A percentile compares a stretch with the other conserved stretches of the same genome.
Conservation (phyloP, 345 rosid species). For the Lepidium aucheri region DNA sequence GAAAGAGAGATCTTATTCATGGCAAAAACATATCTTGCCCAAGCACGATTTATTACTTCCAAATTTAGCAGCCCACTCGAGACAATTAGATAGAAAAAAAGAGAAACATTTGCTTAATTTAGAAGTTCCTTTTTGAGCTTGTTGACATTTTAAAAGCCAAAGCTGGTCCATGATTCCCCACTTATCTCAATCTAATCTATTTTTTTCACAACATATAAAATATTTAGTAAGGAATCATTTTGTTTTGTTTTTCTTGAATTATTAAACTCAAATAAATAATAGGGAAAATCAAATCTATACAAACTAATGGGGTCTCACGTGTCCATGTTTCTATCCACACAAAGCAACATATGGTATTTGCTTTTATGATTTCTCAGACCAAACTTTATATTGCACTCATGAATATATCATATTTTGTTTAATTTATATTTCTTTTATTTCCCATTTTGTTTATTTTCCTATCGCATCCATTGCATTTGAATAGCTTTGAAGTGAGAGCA, state of each 20-base stretch:
- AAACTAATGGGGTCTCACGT: slow-evolving; percentile 23
- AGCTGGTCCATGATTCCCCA: slow-evolving; percentile 30
- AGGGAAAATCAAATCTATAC: not conserved
- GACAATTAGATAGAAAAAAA: not conserved
- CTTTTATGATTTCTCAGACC: not conserved
- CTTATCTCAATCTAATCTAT: slow-evolving; percentile 1
- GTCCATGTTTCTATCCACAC: slow-evolving; percentile 18
- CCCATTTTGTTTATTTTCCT: not conserved
- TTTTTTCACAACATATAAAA: not conserved
- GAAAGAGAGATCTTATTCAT: slow-evolving; percentile 3
- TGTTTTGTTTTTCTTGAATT: not conserved
- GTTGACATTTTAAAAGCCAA: slow-evolving; percentile 28
- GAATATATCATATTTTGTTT: not conserved
- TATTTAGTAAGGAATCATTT: too few relatives aligned
- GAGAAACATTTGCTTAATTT: slow-evolving; percentile 22
- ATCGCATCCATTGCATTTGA: not conserved
- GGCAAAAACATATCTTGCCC: slow-evolving; percentile 17
- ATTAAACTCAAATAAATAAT: not conserved
- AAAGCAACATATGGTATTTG: not conserved
- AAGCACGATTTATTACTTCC: slow-evolving; percentile 19
- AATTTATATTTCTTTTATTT: not conserved
- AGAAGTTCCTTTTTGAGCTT: slow-evolving; percentile 22
- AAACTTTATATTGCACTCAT: not conserved
- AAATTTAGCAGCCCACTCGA: slow-evolving; percentile 25
- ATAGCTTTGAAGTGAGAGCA: not conserved